Base-by-base conservation (phyloP, 805 yeast genomes). In the Candida tibetensis region DNA sequence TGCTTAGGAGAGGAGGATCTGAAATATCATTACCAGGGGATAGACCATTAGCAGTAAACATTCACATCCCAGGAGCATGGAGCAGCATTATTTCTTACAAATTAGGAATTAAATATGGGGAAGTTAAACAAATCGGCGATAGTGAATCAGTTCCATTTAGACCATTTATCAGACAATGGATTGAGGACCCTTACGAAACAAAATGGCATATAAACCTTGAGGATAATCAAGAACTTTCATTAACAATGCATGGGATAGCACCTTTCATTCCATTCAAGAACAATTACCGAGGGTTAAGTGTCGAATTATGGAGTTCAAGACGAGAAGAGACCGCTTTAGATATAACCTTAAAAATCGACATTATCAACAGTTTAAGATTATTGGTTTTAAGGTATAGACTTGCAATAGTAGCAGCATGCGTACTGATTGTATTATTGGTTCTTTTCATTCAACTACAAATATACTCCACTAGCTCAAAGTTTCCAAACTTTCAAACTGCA, bases 311-410 rank as follows among this genome's bases (percentile, higher is more conserved):
- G 74, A 63, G 68, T 38, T 59, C 72, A 14, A 45, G 56, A 17
- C 37, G 57, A 17, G 54, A 63, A 36, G 36, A 31, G 31, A 32
- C 31, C 21, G 55, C 64, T 9, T 49, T 72, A 49, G 74, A 69
- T 39, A 55, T 76, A 10, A 57, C 57, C 15, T 36, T 76, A 25
- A 53, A 66, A 5, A 64, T 85, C 12, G 83, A 85, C 56, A 58
- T 78, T 54, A 48, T 74, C 31, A 68, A 72, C 21, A 82, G 91
- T 27, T 59, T 90, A 42, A 82, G 81, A 40, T 69, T 84, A 46
- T 60, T 90, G 32, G 82, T 85, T 4, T 66, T 89, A 48, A 70
- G 95, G 39, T 91, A 85, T 58, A 72, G 99, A 51, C 71, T 91
- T 10, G 78, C 85, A 1, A 64, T 84, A 28, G 82, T 85, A 3